Conservation (phyloP, 371 early-diverging fungal species). For the Rhizomucor pusillus region DNA sequence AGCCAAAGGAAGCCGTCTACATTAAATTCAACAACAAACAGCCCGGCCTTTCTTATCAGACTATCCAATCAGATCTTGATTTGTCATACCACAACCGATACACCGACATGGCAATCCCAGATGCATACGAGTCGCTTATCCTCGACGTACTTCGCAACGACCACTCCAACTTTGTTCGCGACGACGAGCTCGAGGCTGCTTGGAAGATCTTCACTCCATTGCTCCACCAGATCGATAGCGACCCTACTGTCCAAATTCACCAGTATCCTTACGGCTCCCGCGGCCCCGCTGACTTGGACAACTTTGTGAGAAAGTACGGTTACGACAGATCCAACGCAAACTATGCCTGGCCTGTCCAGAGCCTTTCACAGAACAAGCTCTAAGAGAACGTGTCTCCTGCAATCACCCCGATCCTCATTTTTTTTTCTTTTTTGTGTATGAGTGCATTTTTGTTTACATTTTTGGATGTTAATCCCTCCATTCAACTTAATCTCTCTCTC, state of each 20-base stretch:
- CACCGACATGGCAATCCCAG: slow-evolving; percentile 83
- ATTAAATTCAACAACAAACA: slow-evolving; percentile 94
- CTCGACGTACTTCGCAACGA: slow-evolving; percentile 88
- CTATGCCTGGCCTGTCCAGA: slow-evolving; percentile 43
- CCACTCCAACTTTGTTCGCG: slow-evolving; percentile 95
- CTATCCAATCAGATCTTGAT: slow-evolving; percentile 88
- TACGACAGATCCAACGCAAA: slow-evolving; percentile 48
- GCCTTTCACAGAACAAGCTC: slow-evolving; percentile 21
- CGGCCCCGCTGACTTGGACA: slow-evolving; percentile 77
- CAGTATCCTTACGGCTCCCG: slow-evolving; percentile 83
- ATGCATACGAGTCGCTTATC: slow-evolving; percentile 93
- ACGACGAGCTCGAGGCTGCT: slow-evolving; percentile 93
- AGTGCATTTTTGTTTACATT: not conserved
- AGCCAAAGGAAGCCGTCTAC: slow-evolving; percentile 93
- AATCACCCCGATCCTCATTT: not conserved
- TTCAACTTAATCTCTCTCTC: not conserved
- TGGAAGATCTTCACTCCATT: slow-evolving; percentile 97
- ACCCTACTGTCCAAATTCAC: slow-evolving; percentile 56
- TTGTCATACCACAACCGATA: slow-evolving; percentile 86
- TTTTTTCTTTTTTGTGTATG: not conserved
- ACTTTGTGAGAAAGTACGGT: slow-evolving; percentile 73
- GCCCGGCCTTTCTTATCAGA: slow-evolving; percentile 70
- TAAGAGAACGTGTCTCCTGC: not conserved
- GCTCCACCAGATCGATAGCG: slow-evolving; percentile 79
- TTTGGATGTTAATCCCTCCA: not conserved